Evolutionary conservation across 2,329 filamentous ascomycete genomes (phyloP).

Genomic region (Trichoderma guizhouense): DNA sequence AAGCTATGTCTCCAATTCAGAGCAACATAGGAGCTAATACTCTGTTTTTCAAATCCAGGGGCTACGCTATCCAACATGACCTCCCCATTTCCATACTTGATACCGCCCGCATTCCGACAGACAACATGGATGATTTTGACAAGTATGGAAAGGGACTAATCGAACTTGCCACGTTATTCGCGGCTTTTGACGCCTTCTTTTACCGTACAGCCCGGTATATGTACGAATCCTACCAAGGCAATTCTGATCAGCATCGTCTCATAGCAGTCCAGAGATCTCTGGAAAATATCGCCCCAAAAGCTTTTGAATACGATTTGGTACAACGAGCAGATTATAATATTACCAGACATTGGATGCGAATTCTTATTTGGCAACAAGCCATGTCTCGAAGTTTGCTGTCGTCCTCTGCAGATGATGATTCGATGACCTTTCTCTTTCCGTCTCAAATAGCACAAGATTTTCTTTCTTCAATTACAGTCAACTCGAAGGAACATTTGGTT

Average conservation of each 20-base stretch:
- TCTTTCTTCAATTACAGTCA: constrained; percentile 1
- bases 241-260: not conserved
- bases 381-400: constrained; percentile 10
- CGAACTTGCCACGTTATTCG: constrained; percentile 12
- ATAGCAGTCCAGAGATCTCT: constrained; percentile 8
- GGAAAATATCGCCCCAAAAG: not conserved
- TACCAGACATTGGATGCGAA: constrained; percentile 16
- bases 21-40: not conserved
- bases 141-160: constrained; percentile 14
- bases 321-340: constrained; percentile 16
- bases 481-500: constrained; percentile 8
- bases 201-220: not conserved
- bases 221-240: not conserved
- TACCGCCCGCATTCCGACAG: not conserved
- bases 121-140: constrained; percentile 5
- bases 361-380: constrained; percentile 15
- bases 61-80: constrained; percentile 15
- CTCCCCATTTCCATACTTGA: constrained; percentile 10
- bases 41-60: not conserved
- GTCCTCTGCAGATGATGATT: not conserved
- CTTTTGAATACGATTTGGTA: not conserved
- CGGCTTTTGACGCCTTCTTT: constrained; percentile 6
- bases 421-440: constrained; percentile 15
- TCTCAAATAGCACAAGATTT: constrained; percentile 11
- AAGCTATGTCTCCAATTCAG: not conserved